Conservation (phyloP, 768 basidiomycete genomes). For the Boletus pseudopeckii region DNA sequence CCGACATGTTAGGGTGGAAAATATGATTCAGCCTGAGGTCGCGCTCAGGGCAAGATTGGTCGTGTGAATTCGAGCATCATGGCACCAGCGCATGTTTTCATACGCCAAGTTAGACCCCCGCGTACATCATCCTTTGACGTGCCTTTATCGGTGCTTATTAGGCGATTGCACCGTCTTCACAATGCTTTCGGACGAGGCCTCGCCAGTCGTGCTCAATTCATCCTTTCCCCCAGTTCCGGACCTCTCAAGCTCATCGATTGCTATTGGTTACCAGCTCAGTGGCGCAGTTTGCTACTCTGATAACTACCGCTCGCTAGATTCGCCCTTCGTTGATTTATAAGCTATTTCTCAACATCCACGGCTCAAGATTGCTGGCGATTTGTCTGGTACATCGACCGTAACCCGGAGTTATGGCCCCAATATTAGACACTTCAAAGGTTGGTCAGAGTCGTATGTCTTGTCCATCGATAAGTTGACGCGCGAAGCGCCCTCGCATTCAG, state of each 20-base stretch:
- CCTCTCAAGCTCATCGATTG: background rate
- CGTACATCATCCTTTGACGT: background rate
- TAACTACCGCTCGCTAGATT: background rate
- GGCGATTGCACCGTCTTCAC: background rate
- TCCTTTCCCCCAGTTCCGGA: background rate
- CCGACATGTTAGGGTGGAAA: background rate
- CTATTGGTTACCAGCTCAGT: background rate
- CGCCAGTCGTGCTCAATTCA: background rate
- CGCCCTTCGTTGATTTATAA: too few species aligned
- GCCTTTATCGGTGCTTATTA: slow-evolving; percentile 6
- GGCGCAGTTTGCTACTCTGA: background rate
- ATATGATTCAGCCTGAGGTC: background rate
- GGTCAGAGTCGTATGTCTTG: too few species aligned
- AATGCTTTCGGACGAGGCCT: slow-evolving; percentile 1
- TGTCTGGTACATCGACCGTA: background rate
- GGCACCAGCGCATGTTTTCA: slow-evolving; percentile 10
- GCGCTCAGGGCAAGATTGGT: background rate
- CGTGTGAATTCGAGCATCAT: background rate
- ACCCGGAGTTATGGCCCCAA: background rate
- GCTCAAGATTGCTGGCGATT: background rate
- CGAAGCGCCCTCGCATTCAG: background rate
- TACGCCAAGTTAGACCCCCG: slow-evolving; percentile 1
- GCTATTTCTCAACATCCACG: too few species aligned
- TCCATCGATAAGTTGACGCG: slow-evolving; percentile 1
- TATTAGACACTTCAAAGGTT: slow-evolving; percentile 8